phyloP scores from a whole-genome alignment of 176 grass and related monocot species.

The Tillandsia fasciculata region DNA sequence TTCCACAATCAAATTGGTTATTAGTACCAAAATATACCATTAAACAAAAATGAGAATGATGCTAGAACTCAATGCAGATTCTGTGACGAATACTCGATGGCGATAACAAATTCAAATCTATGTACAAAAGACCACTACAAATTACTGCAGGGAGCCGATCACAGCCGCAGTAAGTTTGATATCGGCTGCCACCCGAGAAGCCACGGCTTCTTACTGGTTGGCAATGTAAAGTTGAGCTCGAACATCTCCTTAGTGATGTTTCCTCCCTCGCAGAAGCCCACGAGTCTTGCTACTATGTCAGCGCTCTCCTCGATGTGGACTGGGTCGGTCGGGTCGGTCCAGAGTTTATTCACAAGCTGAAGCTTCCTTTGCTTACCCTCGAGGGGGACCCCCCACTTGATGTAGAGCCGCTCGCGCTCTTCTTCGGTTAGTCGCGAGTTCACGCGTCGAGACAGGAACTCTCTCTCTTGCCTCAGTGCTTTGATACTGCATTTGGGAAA shows the following conservation, averaged over 20 bases:
- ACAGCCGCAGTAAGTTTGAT: conserved; percentile 62
- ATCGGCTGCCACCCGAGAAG: conserved; percentile 88
- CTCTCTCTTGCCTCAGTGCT: conserved; percentile 65
- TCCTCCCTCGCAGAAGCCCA: conserved; percentile 83
- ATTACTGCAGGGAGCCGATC: background rate
- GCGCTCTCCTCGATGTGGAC: conserved; percentile 61
- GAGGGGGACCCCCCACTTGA: conserved; percentile 68
- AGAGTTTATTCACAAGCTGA: conserved; percentile 75
- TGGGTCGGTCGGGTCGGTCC: conserved; percentile 53
- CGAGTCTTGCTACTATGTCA: conserved; percentile 77
- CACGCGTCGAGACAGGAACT: conserved; percentile 71
- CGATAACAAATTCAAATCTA: too few species aligned
- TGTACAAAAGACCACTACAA: background rate
- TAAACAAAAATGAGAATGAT: too few species aligned
- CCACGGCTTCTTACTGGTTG: conserved; percentile 70
- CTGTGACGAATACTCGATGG: too few species aligned
- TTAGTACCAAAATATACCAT: too few species aligned
- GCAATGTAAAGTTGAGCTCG: conserved; percentile 70
- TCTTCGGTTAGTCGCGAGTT: conserved; percentile 70
- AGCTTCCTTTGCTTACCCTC: conserved; percentile 86
- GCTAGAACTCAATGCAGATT: too few species aligned
- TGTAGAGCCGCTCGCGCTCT: conserved; percentile 55
- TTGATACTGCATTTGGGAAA: conserved; percentile 47
- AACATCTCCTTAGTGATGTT: conserved; percentile 98
- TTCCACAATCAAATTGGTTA: too few species aligned